Evolutionary conservation across 495 filamentous ascomycete species (phyloP).

Genomic region (Cetradonia linearis): DNA sequence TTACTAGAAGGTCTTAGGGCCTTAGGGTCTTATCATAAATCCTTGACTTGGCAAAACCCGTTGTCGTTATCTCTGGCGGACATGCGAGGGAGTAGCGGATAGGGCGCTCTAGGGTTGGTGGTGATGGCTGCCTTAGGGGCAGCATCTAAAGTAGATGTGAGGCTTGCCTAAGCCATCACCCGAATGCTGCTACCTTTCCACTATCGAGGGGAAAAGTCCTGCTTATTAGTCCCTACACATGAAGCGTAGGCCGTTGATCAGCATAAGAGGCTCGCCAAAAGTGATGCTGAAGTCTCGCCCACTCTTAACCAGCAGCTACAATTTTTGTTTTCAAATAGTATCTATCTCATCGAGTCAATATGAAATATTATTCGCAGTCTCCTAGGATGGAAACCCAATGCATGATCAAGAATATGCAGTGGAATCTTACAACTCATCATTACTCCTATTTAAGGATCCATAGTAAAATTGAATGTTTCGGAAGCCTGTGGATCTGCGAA

Average conservation of each 20-base stretch:
- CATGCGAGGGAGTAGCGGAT: not conserved
- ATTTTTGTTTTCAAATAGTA: too few species aligned
- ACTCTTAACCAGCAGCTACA: too few species aligned
- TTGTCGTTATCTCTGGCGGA: not conserved
- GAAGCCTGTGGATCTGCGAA: not conserved
- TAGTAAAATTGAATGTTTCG: not conserved
- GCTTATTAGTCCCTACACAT: too few species aligned
- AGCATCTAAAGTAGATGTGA: too few species aligned
- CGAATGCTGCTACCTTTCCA: not conserved
- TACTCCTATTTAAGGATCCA: not conserved
- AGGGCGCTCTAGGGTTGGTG: not conserved
- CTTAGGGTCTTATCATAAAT: too few species aligned
- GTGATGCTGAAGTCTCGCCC: too few species aligned
- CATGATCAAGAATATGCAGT: not conserved
- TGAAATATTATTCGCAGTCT: not conserved
- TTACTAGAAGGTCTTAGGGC: not conserved
- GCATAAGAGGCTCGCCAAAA: too few species aligned
- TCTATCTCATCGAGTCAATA: too few species aligned
- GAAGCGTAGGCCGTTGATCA: too few species aligned
- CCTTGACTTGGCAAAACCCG: too few species aligned
- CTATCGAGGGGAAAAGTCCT: too few species aligned
- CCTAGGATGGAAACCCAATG: not conserved
- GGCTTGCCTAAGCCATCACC: not conserved
- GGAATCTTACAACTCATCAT: not conserved
- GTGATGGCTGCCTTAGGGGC: too few species aligned